phyloP scores from a whole-genome alignment of 345 rosid species.

The sweet orange (Citrus sinensis) region DVS_A1.0 CM039166.1:19383001-19383500 shows the following conservation, averaged over 20 bases:
- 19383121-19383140: slow-evolving; percentile 34
- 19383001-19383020: slow-evolving; percentile 89
- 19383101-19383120: slow-evolving; percentile 71
- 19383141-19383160: slow-evolving; percentile 22
- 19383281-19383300: neutral
- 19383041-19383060: slow-evolving; percentile 37
- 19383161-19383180: neutral
- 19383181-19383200: slow-evolving; percentile 8
- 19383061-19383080: slow-evolving; percentile 57
- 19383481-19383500: neutral
- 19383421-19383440: neutral
- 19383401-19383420: neutral
- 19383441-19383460: neutral
- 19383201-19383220: slow-evolving; percentile 10
- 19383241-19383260: slow-evolving; percentile 3
- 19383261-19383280: neutral
- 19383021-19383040: slow-evolving; percentile 78
- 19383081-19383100: slow-evolving; percentile 57
- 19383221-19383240: neutral
- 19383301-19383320: neutral
- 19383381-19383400: neutral
- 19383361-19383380: neutral
- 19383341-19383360: slow-evolving; percentile 6
- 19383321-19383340: neutral
- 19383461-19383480: neutral